Percentiles rank a stretch among this genome's conserved stretches.
Evolutionary conservation across 108 stramenopile species (phyloP).

Genomic region (Chaetoceros tenuissimus): DNA sequence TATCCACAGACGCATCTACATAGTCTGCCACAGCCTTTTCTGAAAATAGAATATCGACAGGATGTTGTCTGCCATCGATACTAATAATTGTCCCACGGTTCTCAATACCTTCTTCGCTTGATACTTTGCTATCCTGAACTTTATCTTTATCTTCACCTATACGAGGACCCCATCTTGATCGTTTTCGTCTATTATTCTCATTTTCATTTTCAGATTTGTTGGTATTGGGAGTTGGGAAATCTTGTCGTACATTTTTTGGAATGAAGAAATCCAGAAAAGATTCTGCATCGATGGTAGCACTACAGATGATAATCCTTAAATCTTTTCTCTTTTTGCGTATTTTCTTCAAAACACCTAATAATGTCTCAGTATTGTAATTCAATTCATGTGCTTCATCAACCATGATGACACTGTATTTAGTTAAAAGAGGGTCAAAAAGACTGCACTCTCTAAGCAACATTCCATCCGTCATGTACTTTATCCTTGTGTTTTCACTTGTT

Average conservation of each 20-base stretch:
- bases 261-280: slow-evolving; percentile 88
- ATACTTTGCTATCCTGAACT: neutral
- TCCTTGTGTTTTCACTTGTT: slow-evolving; percentile 46
- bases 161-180: slow-evolving; percentile 28
- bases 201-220: slow-evolving; percentile 17
- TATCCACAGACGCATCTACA: slow-evolving; percentile 65
- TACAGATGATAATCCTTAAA: slow-evolving; percentile 89
- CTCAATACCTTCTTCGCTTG: neutral
- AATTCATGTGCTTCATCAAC: slow-evolving; percentile 97
- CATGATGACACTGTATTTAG: slow-evolving; percentile 87
- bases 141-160: slow-evolving; percentile 8
- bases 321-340: slow-evolving; percentile 65
- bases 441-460: slow-evolving; percentile 85
- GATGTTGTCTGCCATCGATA: slow-evolving; percentile 72
- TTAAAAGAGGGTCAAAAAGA: slow-evolving; percentile 82
- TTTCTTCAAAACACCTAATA: slow-evolving; percentile 86
- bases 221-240: neutral
- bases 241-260: slow-evolving; percentile 12
- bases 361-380: slow-evolving; percentile 79
- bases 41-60: slow-evolving; percentile 84
- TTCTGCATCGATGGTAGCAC: slow-evolving; percentile 94
- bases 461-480: slow-evolving; percentile 87
- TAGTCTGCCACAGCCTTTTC: slow-evolving; percentile 73
- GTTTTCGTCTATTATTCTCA: slow-evolving; percentile 11
- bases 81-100: slow-evolving; percentile 65